Evolutionary conservation across 129 eudicot species (phyloP), one percentile per base, ranked within the genome.

Genomic region (Escallonia herrerae): DNA sequence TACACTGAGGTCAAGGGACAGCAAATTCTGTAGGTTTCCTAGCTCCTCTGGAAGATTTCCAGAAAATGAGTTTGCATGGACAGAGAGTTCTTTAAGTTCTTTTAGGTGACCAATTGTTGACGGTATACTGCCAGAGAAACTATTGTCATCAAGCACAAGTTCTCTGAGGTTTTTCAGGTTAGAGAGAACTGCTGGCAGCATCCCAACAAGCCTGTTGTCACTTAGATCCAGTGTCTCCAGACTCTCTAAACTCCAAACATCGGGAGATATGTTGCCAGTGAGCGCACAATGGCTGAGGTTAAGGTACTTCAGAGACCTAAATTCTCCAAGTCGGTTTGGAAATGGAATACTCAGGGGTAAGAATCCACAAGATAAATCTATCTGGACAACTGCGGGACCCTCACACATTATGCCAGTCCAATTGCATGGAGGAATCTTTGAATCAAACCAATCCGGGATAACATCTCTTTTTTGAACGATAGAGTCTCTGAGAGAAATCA

Each of bases 331-430:
- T 41, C 68, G 56, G 8, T 12, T 65, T 2, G 96, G 98, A 67
- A 91, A 85, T 10, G 95, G 95, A 68, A 83, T 80, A 65, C 56
- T 61, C 9, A 80, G 73, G 40, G 89, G 87, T 53, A 80, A 73
- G 6, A 66, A 38, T 37, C 69, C 50, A 72, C 87, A 85, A 4
- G 87, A 55, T 48, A 88, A 60, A 49, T 83, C 80, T 5, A 91
- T 72, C 4, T 67, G 78, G 60, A 46, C 66, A 13, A 87, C 90
- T n/a, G 40, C 60, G 8, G 71, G 65, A 43, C 76, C 79, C 37
- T 83, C 78, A 48, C 97, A 91, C 59, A 48, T 76, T 61, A 91
- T 72, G 63, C 97, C 96, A 22, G 85, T 78, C 97, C 95, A 87
- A 53, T 79, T 84, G 81, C 97, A 91, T 43, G 95, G 95, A 58